Conservation (phyloP, 768 basidiomycete genomes). For the Aureoboletus auriporus region DNA sequence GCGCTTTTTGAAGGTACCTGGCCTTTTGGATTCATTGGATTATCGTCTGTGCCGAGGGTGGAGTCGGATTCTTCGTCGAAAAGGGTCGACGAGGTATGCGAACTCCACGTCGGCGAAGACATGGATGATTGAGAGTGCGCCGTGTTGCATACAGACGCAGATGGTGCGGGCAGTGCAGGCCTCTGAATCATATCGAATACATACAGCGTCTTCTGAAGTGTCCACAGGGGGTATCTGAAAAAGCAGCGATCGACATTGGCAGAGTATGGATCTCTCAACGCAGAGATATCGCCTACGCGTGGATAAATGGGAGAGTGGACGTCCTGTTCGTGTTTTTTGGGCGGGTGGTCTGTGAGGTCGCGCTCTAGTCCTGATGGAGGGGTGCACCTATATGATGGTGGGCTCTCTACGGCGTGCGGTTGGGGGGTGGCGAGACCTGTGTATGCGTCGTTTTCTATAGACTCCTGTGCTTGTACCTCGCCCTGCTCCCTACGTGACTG, state of each 20-base stretch:
- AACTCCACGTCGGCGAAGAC: constrained; percentile 17
- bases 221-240: constrained; percentile 55
- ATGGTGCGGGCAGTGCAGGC: not conserved
- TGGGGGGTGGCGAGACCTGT: constrained; percentile 17
- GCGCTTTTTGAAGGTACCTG: constrained; percentile 2
- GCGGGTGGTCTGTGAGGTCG: constrained; percentile 14
- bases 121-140: constrained; percentile 4
- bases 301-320: constrained; percentile 40
- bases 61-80: constrained; percentile 46
- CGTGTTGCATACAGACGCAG: constrained; percentile 15
- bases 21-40: constrained; percentile 3
- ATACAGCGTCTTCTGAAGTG: constrained; percentile 64
- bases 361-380: constrained; percentile 31
- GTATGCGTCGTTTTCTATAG: constrained; percentile 21
- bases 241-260: constrained; percentile 58
- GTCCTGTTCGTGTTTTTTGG: constrained; percentile 10
- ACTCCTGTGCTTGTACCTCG: not conserved
- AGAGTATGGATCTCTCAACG: constrained; percentile 55
- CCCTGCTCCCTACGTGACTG: constrained; percentile 14
- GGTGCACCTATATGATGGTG: constrained; percentile 18
- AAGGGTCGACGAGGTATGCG: constrained; percentile 13
- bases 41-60: constrained; percentile 53
- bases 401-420: not conserved
- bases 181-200: constrained; percentile 51
- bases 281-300: constrained; percentile 58